A percentile compares a stretch with the other conserved stretches of the same genome.
Evolutionary conservation across 148 eudicot genomes (phyloP).

Genomic region (Euryodendron excelsum): DNA sequence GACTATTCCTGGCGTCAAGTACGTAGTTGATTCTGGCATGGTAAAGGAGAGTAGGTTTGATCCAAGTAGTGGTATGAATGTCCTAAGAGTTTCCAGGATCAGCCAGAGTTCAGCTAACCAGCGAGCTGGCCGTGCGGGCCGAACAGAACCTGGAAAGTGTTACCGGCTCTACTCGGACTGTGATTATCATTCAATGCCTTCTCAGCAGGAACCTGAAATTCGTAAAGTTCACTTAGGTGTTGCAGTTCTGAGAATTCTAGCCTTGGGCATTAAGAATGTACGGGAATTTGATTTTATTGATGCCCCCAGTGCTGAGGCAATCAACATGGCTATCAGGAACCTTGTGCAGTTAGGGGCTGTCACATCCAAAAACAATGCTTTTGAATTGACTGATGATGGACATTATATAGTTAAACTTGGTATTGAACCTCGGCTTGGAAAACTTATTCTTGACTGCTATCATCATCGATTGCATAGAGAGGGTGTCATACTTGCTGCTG

Average conservation of each 20-base stretch:
- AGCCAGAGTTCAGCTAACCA: conserved; percentile 16
- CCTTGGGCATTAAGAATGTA: neutral
- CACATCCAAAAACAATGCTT: neutral
- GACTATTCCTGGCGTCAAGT: conserved; percentile 6
- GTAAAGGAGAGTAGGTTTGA: neutral
- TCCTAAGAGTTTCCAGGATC: conserved; percentile 1
- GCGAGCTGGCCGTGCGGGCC: conserved; percentile 13
- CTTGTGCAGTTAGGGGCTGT: conserved; percentile 11
- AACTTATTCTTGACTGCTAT: neutral
- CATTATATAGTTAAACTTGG: neutral
- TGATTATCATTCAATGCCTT: conserved; percentile 1
- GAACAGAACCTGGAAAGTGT: conserved; percentile 13
- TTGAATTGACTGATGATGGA: neutral
- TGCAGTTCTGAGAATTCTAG: conserved; percentile 13
- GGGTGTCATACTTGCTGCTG: conserved; percentile 6
- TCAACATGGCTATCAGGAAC: conserved; percentile 3
- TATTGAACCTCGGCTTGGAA: conserved; percentile 9
- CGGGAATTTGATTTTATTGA: conserved; percentile 3
- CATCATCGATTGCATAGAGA: neutral
- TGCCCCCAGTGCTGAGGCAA: conserved; percentile 7
- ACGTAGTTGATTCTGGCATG: conserved; percentile 9
- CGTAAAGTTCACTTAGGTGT: conserved; percentile 6
- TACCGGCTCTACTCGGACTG: neutral
- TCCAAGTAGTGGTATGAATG: neutral
- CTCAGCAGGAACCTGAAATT: conserved; percentile 10